A percentile compares a stretch with the other conserved stretches of the same genome.
Evolutionary conservation across 2,329 filamentous ascomycete genomes (phyloP).

Genomic region (Xylaria sp.): DNA sequence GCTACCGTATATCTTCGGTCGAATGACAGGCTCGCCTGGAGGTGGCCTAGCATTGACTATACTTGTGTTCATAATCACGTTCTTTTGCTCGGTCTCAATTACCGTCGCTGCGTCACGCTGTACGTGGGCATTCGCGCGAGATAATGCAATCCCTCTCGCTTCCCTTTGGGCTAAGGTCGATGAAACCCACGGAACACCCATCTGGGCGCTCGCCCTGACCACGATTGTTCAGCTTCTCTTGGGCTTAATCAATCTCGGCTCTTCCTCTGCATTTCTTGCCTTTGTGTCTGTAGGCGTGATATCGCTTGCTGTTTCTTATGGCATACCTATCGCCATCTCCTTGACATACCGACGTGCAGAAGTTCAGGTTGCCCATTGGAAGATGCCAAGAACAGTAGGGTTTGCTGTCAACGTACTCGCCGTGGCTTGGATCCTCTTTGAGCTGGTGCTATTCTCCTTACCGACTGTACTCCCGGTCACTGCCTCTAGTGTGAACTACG

Average conservation of each 20-base stretch:
- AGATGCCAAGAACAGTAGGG: slow-evolving; percentile 57
- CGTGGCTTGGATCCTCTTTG: slow-evolving; percentile 63
- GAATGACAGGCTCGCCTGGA: slow-evolving; percentile 62
- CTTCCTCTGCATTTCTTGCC: slow-evolving; percentile 67
- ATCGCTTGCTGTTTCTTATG: slow-evolving; percentile 65
- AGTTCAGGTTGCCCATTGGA: slow-evolving; percentile 61
- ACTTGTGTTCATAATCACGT: slow-evolving; percentile 65
- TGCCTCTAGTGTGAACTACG: slow-evolving; percentile 58
- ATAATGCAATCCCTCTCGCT: slow-evolving; percentile 66
- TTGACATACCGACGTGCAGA: slow-evolving; percentile 58
- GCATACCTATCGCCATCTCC: slow-evolving; percentile 65
- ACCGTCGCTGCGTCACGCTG: slow-evolving; percentile 75
- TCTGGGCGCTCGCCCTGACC: slow-evolving; percentile 67
- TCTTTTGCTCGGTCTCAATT: slow-evolving; percentile 72
- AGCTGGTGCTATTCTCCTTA: slow-evolving; percentile 63
- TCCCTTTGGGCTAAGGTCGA: slow-evolving; percentile 64
- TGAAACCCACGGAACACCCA: slow-evolving; percentile 62
- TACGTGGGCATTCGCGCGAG: slow-evolving; percentile 72
- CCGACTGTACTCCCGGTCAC: slow-evolving; percentile 49
- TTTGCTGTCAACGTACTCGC: slow-evolving; percentile 59
- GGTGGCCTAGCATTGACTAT: slow-evolving; percentile 63
- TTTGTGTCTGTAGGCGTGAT: slow-evolving; percentile 66
- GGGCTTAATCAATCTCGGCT: slow-evolving; percentile 68
- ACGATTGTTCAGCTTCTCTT: slow-evolving; percentile 65
- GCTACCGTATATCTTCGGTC: slow-evolving; percentile 63